These are phyloP conservation scores for Dacryopinax primogenitus DNA, from an alignment of 768 basidiomycete species.

Conservation along the genomic window DNA sequence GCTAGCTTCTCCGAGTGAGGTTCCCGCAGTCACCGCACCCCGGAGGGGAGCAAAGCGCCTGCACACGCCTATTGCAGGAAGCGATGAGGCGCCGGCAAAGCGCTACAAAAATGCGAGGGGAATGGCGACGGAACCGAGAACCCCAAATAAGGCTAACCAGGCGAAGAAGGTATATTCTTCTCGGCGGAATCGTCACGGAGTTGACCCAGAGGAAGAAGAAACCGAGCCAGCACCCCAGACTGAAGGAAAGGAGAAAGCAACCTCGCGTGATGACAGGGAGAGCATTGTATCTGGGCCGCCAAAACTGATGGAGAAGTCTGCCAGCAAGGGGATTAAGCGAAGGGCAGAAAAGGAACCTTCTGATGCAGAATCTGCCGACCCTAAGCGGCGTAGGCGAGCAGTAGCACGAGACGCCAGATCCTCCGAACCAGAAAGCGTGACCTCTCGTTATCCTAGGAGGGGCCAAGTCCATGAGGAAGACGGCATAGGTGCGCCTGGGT, in stretches of 20 bases:
- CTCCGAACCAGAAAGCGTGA: neutral
- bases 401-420: neutral
- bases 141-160: neutral
- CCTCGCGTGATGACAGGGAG: neutral
- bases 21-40: neutral
- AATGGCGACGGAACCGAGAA: neutral
- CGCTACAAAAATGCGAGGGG: neutral
- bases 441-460: neutral
- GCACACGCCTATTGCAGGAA: neutral
- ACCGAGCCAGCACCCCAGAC: neutral
- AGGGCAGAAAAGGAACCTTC: neutral
- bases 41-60: neutral
- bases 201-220: neutral
- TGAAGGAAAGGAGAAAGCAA: neutral
- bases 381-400: neutral
- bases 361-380: neutral
- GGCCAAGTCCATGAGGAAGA: neutral
- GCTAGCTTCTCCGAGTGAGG: neutral
- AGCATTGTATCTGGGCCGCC: neutral
- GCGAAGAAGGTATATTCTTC: constrained; percentile 3
- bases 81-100: neutral
- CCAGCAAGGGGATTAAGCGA: neutral
- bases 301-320: neutral
- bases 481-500: neutral
- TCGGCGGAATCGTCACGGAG: neutral